phyloP scores from a whole-genome alignment of 208 protist genomes.

The Leishmania aethiopica region DNA sequence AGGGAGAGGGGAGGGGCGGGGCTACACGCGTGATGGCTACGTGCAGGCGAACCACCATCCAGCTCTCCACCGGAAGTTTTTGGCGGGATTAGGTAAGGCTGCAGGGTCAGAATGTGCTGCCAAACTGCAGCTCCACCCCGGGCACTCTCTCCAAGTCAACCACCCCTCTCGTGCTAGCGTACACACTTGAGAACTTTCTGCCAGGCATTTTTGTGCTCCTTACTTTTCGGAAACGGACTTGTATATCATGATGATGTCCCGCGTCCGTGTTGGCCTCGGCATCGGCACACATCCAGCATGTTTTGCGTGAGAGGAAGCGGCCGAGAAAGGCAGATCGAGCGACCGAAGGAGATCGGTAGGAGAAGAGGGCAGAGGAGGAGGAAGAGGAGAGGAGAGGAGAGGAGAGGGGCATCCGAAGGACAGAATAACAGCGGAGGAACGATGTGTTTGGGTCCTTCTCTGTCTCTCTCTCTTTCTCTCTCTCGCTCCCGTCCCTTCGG shows the following conservation, averaged over 20 bases:
- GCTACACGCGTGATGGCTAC: background rate
- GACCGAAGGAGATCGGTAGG: too few relatives aligned
- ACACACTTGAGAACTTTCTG: background rate
- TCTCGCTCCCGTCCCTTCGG: too few relatives aligned
- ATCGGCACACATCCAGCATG: background rate
- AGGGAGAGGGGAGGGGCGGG: too few relatives aligned
- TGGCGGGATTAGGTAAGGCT: background rate
- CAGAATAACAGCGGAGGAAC: background rate
- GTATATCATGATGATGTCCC: background rate
- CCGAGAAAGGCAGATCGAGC: background rate
- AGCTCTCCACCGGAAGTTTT: background rate
- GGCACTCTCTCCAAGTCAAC: background rate
- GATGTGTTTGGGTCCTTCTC: background rate
- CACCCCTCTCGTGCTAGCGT: background rate
- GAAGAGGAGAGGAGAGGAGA: background rate
- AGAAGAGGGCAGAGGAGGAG: background rate
- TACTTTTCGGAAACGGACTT: background rate
- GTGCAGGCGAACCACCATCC: background rate
- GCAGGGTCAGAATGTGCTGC: too few relatives aligned
- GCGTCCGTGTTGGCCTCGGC: background rate
- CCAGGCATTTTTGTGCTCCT: background rate
- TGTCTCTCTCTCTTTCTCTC: background rate
- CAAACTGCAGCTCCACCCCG: background rate
- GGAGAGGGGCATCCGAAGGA: background rate
- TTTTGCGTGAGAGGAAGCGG: background rate